Percentiles rank a stretch among this genome's conserved stretches.
These are phyloP conservation scores for Cercospora sp. DNA, from an alignment of 2,329 filamentous ascomycete genomes.

Conservation along the genomic window DNA sequence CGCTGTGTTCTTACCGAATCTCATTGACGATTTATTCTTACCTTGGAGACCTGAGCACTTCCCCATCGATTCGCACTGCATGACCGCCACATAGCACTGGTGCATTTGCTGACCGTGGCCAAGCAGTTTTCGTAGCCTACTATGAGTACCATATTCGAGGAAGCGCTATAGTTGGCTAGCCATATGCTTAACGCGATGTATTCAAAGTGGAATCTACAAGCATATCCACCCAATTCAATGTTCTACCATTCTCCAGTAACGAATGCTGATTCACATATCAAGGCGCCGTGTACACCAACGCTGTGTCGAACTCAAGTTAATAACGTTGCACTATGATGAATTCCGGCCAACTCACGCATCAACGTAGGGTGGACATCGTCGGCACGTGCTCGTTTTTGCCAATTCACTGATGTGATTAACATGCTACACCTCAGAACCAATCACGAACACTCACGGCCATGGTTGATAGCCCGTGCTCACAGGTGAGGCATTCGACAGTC, in stretches of 20 bases:
- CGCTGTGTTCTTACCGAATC: slow-evolving; percentile 66
- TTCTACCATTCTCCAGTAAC: no score
- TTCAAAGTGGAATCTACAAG: neutral
- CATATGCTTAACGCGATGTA: neutral
- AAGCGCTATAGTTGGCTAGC: neutral
- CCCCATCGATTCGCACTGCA: neutral
- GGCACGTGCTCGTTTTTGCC: neutral
- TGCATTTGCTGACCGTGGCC: neutral
- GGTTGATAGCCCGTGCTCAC: neutral
- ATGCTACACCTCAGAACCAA: neutral
- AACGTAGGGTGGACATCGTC: neutral
- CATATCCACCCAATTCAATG: no score
- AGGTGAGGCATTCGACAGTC: neutral
- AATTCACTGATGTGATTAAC: neutral
- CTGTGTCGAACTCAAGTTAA: neutral
- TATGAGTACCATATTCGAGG: neutral
- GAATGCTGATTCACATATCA: no score
- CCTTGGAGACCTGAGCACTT: slow-evolving; percentile 25
- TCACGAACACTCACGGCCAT: neutral
- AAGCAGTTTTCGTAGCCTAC: neutral
- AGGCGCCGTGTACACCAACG: neutral
- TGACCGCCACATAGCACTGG: neutral
- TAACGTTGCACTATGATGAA: neutral
- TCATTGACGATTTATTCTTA: slow-evolving; percentile 23
- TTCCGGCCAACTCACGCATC: neutral